Conservation (phyloP, 257 asterid species). For the Ballota nigra region DNA sequence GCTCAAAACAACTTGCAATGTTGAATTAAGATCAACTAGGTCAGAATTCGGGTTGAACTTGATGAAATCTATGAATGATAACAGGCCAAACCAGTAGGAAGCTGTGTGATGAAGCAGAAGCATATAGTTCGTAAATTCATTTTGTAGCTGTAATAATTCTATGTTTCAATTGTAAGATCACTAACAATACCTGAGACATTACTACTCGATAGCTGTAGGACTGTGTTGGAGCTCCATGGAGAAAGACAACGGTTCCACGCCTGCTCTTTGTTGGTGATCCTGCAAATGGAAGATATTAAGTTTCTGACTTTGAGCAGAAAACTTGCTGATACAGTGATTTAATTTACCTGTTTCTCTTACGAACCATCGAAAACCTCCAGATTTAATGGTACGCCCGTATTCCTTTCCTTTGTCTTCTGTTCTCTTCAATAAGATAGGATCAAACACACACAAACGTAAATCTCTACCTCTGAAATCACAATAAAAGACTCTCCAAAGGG, state of each 20-base stretch:
- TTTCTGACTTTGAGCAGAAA: background rate
- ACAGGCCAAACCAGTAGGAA: no score
- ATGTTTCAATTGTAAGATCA: no score
- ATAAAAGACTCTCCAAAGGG: background rate
- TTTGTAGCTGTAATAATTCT: background rate
- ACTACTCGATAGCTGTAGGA: constrained; percentile 93
- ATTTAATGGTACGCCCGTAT: constrained; percentile 64
- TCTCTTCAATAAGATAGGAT: constrained; percentile 43
- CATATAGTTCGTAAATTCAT: background rate
- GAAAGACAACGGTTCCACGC: constrained; percentile 81
- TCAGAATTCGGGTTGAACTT: background rate
- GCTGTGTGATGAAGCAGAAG: background rate
- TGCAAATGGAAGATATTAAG: constrained; percentile 31
- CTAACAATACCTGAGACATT: constrained; percentile 76
- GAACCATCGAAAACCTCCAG: constrained; percentile 91
- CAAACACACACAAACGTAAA: constrained; percentile 21
- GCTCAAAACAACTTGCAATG: background rate
- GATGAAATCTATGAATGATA: background rate
- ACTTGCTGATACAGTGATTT: constrained; percentile 4
- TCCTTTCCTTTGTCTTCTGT: constrained; percentile 87
- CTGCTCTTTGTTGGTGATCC: constrained; percentile 72
- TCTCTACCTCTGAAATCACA: constrained; percentile 11
- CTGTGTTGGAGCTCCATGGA: constrained; percentile 99
- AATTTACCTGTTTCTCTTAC: constrained; percentile 90
- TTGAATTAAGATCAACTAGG: background rate